phyloP scores from a whole-genome alignment of 139 green algal species.

The Closterium sp. region DNA sequence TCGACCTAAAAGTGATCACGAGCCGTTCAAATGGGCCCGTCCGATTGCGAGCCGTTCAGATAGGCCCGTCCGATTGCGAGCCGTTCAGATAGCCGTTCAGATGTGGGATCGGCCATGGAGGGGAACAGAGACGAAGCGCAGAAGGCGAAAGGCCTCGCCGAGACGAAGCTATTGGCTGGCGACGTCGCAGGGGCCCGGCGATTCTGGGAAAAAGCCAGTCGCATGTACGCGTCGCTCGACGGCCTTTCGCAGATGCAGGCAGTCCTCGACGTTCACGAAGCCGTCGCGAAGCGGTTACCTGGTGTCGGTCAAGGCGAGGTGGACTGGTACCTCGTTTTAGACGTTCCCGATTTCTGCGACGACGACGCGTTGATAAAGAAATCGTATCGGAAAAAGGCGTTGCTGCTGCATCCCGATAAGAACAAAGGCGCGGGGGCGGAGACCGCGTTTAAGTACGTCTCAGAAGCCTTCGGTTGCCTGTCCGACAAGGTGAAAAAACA shows the following conservation, averaged over 20 bases:
- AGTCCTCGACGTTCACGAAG: constrained; percentile 26
- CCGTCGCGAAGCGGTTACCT: background rate
- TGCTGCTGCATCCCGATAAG: constrained; percentile 51
- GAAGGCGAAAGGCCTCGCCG: constrained; percentile 33
- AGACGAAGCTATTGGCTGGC: constrained; percentile 16
- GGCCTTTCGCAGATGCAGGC: constrained; percentile 21
- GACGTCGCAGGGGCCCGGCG: constrained; percentile 23
- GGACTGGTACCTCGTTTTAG: constrained; percentile 47
- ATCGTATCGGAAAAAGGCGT: constrained; percentile 32
- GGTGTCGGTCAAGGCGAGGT: constrained; percentile 2
- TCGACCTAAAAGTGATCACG: no score
- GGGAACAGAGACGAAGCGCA: constrained; percentile 41
- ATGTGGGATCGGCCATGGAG: constrained; percentile 25
- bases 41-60: no score
- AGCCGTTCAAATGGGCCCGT: no score
- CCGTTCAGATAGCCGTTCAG: no score
- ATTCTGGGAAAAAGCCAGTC: constrained; percentile 3
- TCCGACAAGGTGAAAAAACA: constrained; percentile 22
- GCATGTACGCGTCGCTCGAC: constrained; percentile 23
- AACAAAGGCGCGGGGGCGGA: constrained; percentile 36
- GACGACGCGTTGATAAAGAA: constrained; percentile 49
- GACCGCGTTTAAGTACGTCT: constrained; percentile 35
- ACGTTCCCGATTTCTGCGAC: constrained; percentile 9
- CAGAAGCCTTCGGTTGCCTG: constrained; percentile 23
- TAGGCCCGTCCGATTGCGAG: no score